Evolutionary conservation across 805 yeast genomes (phyloP).

Genomic region (Lachancea dasiensis): DNA sequence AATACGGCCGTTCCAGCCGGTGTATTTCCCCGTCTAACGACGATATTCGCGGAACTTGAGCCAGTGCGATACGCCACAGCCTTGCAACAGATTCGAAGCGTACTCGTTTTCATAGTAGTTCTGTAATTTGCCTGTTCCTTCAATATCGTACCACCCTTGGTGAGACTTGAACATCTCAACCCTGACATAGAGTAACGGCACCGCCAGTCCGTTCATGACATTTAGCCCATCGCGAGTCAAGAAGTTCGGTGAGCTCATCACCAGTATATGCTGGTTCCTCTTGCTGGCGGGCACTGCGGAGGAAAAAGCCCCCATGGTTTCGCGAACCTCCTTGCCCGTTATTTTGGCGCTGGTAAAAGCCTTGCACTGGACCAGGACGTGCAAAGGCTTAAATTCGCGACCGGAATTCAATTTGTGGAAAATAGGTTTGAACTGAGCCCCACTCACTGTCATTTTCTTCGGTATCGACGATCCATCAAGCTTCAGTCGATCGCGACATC

Average conservation of each 20-base stretch:
- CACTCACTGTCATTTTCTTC: conserved; percentile 17
- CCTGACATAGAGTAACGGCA: conserved; percentile 29
- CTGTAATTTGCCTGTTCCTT: conserved; percentile 23
- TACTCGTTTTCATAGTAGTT: conserved; percentile 31
- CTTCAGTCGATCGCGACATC: conserved; percentile 3
- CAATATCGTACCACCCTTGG: conserved; percentile 19
- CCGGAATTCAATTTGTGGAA: conserved; percentile 11
- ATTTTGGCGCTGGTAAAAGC: conserved; percentile 26
- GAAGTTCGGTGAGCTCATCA: conserved; percentile 31
- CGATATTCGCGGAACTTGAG: conserved; percentile 17
- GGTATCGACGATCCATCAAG: conserved; percentile 13
- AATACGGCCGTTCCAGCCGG: too few relatives aligned
- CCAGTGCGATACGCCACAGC: conserved; percentile 28
- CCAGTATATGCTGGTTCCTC: conserved; percentile 19
- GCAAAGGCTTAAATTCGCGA: conserved; percentile 11
- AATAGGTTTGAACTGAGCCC: conserved; percentile 19
- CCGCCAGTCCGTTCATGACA: conserved; percentile 22
- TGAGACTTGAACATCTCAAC: conserved; percentile 21
- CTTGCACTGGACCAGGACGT: conserved; percentile 31
- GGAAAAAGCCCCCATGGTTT: conserved; percentile 28
- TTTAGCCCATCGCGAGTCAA: conserved; percentile 28
- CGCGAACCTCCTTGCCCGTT: conserved; percentile 30
- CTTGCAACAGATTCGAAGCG: conserved; percentile 23
- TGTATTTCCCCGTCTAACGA: neutral
- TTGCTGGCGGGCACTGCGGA: conserved; percentile 17